These are phyloP conservation scores for Halophytophthora batemanensis DNA, from an alignment of 352 stramenopile species.

Conservation along the genomic window DNA sequence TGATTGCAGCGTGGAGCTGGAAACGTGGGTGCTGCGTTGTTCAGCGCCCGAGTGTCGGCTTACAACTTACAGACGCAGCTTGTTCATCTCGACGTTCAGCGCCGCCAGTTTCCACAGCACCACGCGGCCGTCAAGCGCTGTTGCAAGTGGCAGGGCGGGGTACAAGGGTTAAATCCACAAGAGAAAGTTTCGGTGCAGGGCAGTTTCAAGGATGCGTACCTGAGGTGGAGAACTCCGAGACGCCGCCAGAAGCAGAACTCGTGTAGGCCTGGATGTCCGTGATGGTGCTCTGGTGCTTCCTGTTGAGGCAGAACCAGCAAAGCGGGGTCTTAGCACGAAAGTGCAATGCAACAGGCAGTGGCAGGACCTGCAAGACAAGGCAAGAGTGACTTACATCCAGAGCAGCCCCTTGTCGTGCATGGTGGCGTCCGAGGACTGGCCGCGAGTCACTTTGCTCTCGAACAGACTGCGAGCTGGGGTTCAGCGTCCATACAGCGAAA, in stretches of 20 bases:
- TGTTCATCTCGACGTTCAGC: slow-evolving; percentile 78
- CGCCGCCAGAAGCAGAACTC: slow-evolving; percentile 40
- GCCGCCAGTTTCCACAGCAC: slow-evolving; percentile 74
- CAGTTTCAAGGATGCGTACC: slow-evolving; percentile 46
- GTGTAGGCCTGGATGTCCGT: slow-evolving; percentile 77
- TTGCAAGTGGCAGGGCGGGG: too few species aligned
- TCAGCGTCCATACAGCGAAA: neutral
- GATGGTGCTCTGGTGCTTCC: slow-evolving; percentile 85
- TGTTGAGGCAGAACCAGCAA: slow-evolving; percentile 9
- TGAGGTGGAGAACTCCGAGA: slow-evolving; percentile 82
- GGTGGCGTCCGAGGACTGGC: slow-evolving; percentile 81
- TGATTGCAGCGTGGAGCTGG: neutral
- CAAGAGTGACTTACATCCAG: slow-evolving; percentile 65
- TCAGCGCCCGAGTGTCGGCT: too few species aligned
- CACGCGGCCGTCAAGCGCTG: slow-evolving; percentile 79
- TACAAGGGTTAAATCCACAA: too few species aligned
- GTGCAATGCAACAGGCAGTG: neutral
- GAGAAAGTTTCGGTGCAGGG: too few species aligned
- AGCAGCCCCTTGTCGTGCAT: slow-evolving; percentile 74
- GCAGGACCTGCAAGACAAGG: too few species aligned
- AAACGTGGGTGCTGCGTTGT: too few species aligned
- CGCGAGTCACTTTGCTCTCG: slow-evolving; percentile 82
- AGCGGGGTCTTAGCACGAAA: neutral
- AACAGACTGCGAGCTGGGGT: slow-evolving; percentile 68
- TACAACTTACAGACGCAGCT: slow-evolving; percentile 63